Percentiles rank a stretch among this genome's conserved stretches.
phyloP scores from a whole-genome alignment of 2,329 filamentous ascomycete genomes.

The Sporothrix protearum region DNA sequence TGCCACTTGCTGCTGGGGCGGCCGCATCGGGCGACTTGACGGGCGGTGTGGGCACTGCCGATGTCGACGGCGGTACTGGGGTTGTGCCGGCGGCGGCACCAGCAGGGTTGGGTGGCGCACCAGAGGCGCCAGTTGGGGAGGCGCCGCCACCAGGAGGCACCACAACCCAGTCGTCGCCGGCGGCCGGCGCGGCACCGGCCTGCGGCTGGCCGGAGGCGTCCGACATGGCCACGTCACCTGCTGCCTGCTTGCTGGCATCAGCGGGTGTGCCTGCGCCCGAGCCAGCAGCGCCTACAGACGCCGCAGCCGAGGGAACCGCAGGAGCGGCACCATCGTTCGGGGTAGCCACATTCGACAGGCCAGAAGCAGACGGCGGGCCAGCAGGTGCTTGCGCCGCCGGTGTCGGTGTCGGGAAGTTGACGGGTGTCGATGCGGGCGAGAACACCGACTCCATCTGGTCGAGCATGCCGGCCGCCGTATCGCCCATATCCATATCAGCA shows the following conservation, averaged over 20 bases:
- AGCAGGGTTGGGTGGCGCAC: neutral
- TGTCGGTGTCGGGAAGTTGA: conserved; percentile 60
- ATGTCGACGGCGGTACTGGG: neutral
- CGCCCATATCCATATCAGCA: conserved; percentile 62
- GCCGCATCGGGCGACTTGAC: conserved; percentile 10
- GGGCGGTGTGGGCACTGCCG: neutral
- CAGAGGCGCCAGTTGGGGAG: conserved; percentile 31
- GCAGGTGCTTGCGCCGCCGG: conserved; percentile 39
- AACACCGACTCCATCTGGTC: conserved; percentile 65
- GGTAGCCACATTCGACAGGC: conserved; percentile 56
- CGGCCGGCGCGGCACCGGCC: conserved; percentile 34
- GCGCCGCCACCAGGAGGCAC: conserved; percentile 62
- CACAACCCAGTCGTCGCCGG: conserved; percentile 69
- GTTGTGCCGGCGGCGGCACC: neutral
- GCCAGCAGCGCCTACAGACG: neutral
- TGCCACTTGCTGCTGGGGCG: conserved; percentile 23
- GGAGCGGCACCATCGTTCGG: conserved; percentile 47
- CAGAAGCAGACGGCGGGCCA: conserved; percentile 29
- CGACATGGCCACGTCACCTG: conserved; percentile 49
- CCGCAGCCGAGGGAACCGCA: conserved; percentile 33
- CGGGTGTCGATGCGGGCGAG: conserved; percentile 57
- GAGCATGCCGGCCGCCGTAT: conserved; percentile 60
- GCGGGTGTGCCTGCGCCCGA: conserved; percentile 36
- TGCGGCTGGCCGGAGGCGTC: conserved; percentile 39
- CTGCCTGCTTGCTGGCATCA: conserved; percentile 28